phyloP scores from a whole-genome alignment of 768 basidiomycete genomes.

The Sarcodon aspratus region DNA sequence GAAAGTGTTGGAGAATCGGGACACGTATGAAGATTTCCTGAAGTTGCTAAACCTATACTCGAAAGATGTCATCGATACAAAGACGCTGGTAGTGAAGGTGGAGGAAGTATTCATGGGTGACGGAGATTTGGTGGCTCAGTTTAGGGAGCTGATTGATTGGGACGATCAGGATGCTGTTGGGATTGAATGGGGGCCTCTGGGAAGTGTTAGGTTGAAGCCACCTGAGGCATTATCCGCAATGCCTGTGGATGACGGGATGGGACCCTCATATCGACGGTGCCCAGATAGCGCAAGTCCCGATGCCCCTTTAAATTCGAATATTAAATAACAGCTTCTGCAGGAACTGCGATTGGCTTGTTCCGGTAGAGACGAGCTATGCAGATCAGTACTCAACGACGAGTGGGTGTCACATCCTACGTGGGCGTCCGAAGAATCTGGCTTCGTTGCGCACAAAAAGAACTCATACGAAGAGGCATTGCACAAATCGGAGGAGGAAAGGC shows the following conservation, averaged over 20 bases:
- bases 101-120: slow-evolving; percentile 66
- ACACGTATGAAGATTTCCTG: slow-evolving; percentile 86
- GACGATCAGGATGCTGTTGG: slow-evolving; percentile 38
- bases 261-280: slow-evolving; percentile 87
- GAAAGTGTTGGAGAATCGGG: slow-evolving; percentile 60
- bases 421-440: slow-evolving; percentile 94
- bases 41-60: slow-evolving; percentile 87
- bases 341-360: slow-evolving; percentile 88
- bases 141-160: slow-evolving; percentile 79
- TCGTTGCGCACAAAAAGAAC: slow-evolving; percentile 94
- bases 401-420: slow-evolving; percentile 99
- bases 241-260: slow-evolving; percentile 75
- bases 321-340: slow-evolving; percentile 25
- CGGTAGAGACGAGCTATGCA: slow-evolving; percentile 86
- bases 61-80: slow-evolving; percentile 82
- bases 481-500: slow-evolving; percentile 95
- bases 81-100: slow-evolving; percentile 73
- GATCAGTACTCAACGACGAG: slow-evolving; percentile 91
- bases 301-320: not conserved
- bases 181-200: slow-evolving; percentile 60
- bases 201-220: slow-evolving; percentile 65
- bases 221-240: slow-evolving; percentile 70
- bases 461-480: slow-evolving; percentile 91
- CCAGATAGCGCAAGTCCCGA: slow-evolving; percentile 70
- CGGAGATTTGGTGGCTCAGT: slow-evolving; percentile 67